phyloP scores from a whole-genome alignment of 2,329 filamentous ascomycete species.

The Diplodia intermedia region DNA sequence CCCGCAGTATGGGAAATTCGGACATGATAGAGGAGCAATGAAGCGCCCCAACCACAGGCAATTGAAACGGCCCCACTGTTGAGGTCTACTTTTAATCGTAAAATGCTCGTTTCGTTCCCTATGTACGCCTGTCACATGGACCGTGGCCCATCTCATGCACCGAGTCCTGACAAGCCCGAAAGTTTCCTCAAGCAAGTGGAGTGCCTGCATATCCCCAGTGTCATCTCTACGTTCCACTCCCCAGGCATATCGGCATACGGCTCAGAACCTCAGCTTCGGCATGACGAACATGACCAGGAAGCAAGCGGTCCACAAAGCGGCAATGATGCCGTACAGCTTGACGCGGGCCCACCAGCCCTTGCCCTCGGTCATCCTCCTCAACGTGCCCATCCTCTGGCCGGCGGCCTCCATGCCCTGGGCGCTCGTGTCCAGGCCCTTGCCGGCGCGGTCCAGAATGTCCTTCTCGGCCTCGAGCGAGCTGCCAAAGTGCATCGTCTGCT shows the following conservation, averaged over 20 bases:
- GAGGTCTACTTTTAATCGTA: slow-evolving; percentile 18
- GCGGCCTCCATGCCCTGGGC: slow-evolving; percentile 78
- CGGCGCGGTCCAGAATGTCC: slow-evolving; percentile 72
- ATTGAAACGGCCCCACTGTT: slow-evolving; percentile 10
- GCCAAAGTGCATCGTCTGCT: slow-evolving; percentile 74
- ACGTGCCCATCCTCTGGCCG: slow-evolving; percentile 74
- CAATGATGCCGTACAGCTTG: slow-evolving; percentile 84
- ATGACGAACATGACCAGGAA: slow-evolving; percentile 82
- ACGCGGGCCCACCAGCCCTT: slow-evolving; percentile 86
- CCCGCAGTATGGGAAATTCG: neutral
- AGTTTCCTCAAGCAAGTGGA: neutral
- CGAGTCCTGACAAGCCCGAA: neutral
- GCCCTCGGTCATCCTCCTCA: slow-evolving; percentile 84
- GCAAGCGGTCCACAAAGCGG: slow-evolving; percentile 77
- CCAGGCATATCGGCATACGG: neutral
- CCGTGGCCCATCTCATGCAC: neutral
- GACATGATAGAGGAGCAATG: slow-evolving; percentile 18
- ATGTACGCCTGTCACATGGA: neutral
- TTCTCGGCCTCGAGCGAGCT: slow-evolving; percentile 76
- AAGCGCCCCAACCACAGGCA: slow-evolving; percentile 4
- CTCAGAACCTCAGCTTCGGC: slow-evolving; percentile 85
- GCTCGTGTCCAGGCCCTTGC: slow-evolving; percentile 78
- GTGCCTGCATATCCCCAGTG: neutral
- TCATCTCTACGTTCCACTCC: neutral
- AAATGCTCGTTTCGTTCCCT: neutral